Percentiles rank a stretch among this genome's conserved stretches.
Conservation (phyloP, 1,139 yeast species). For the Taphrina pruni region DNA sequence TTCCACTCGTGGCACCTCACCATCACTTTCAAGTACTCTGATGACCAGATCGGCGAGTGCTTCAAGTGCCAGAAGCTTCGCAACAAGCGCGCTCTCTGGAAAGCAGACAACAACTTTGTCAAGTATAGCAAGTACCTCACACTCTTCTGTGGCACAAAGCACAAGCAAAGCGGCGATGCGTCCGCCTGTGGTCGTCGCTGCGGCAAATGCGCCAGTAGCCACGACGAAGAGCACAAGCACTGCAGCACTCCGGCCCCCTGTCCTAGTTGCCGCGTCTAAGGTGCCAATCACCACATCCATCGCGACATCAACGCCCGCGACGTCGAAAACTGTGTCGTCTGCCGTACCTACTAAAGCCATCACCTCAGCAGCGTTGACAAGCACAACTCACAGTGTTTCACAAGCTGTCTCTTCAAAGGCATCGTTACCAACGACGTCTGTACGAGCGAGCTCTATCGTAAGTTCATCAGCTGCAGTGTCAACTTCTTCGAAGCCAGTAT, state of each 20-base stretch:
- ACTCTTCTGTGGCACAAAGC: too few relatives aligned
- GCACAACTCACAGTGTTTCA: not conserved
- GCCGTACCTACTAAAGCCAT: not conserved
- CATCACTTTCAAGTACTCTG: not conserved
- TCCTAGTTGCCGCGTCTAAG: not conserved
- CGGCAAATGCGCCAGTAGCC: not conserved
- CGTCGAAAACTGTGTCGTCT: not conserved
- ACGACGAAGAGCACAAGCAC: not conserved
- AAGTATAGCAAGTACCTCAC: too few relatives aligned
- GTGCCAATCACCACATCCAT: not conserved
- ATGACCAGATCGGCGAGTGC: slow-evolving; percentile 11
- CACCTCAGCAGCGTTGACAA: not conserved
- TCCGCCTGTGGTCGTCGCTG: too few relatives aligned
- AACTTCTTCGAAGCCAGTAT: not conserved
- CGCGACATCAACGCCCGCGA: not conserved
- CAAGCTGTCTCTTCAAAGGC: not conserved
- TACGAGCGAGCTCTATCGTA: not conserved
- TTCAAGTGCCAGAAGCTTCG: not conserved
- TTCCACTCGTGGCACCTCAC: not conserved
- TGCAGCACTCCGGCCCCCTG: not conserved
- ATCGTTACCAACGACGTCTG: not conserved
- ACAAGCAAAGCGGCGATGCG: too few relatives aligned
- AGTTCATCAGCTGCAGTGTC: not conserved
- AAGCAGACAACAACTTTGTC: too few relatives aligned
- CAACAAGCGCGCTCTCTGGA: not conserved